Evolutionary conservation across 768 basidiomycete genomes (phyloP), one percentile per base, ranked within the genome.

Genomic region (Lentinula sp.): DNA sequence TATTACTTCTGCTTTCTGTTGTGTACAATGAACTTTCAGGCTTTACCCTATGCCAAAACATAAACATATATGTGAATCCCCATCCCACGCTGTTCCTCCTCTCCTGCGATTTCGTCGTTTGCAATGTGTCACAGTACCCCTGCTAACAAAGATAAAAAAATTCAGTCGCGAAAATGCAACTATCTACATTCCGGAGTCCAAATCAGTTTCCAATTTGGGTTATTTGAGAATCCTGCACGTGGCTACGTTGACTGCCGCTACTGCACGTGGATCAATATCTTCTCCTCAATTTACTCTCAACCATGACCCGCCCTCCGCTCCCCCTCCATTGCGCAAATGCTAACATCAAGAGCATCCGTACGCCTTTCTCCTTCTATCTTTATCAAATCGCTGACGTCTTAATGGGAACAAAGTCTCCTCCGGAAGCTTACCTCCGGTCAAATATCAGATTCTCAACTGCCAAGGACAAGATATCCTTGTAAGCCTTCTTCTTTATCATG

Each of bases 381-480:
- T 18, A 32, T 50, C 28, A 52, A 52, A 45, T 63, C 40, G 23
- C 57, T 49, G 23, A 57, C 55, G 40, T n/a, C 2, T 57, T 39
- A n/a, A 28, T 53, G 28, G 37, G 5, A 45, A 37, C 59, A 59
- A 63, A 80, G 77, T 77, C 48, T 69, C 73, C 62, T 70, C 69
- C 11, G 70, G 71, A n/a, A 63, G 66, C 53, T 75, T 86, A 61
- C 89, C 89, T 40, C 78, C 82, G 45, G 93, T 95, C 51, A 96
- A 96, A 76, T 96, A 93, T 71, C 94, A 95, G 80, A 89, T 92
- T 63, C 85, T 97, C 54, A 86, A 86, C 67, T 85, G 92, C 64
- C 91, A 95, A 71, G 91, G 89, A 2, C 85, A 87, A 70, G 86
- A 93, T 70, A 93, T 95, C 61, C 82, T 95, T 55, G 92, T 89